Percentiles rank a stretch among this genome's conserved stretches.
These are phyloP conservation scores for Gossypium rotundifolium DNA, from an alignment of 345 rosid genomes.

Conservation along the genomic window DNA sequence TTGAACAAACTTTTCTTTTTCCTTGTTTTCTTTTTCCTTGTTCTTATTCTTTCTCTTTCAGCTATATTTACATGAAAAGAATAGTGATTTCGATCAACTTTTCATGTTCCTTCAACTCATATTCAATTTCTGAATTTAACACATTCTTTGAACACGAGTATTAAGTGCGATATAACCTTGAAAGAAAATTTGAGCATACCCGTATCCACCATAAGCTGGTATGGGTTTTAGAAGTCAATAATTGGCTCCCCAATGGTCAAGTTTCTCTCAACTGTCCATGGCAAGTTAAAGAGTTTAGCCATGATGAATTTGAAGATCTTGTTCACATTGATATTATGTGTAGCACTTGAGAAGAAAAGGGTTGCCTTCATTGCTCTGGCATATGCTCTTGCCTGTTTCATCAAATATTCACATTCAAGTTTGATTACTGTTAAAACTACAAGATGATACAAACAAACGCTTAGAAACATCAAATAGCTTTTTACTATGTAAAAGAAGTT, in stretches of 20 bases:
- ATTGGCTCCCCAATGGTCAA: conserved; percentile 88
- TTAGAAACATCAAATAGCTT: not conserved
- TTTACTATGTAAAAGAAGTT: conserved; percentile 5
- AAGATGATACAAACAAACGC: not conserved
- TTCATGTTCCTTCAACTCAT: not conserved
- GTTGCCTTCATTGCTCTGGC: conserved; percentile 93
- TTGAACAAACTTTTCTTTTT: not conserved
- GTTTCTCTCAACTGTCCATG: conserved; percentile 82
- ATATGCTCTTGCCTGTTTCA: conserved; percentile 80
- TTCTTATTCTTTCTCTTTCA: conserved; percentile 11
- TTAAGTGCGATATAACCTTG: no score
- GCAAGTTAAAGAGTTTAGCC: conserved; percentile 86
- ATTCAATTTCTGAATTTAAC: not conserved
- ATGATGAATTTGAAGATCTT: conserved; percentile 91
- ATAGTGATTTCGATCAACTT: not conserved
- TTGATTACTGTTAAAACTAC: not conserved
- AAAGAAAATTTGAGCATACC: not conserved
- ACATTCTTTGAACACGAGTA: no score
- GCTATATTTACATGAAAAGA: conserved; percentile 10
- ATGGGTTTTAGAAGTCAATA: conserved; percentile 51
- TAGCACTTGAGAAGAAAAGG: conserved; percentile 92
- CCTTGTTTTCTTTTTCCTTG: conserved; percentile 24
- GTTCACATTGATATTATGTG: conserved; percentile 92
- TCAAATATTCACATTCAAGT: not conserved
- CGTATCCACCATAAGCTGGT: not conserved